These are phyloP conservation scores for Lecanoromycetidae sp. DNA, from an alignment of 2,329 filamentous ascomycete genomes.

Conservation along the genomic window DNA sequence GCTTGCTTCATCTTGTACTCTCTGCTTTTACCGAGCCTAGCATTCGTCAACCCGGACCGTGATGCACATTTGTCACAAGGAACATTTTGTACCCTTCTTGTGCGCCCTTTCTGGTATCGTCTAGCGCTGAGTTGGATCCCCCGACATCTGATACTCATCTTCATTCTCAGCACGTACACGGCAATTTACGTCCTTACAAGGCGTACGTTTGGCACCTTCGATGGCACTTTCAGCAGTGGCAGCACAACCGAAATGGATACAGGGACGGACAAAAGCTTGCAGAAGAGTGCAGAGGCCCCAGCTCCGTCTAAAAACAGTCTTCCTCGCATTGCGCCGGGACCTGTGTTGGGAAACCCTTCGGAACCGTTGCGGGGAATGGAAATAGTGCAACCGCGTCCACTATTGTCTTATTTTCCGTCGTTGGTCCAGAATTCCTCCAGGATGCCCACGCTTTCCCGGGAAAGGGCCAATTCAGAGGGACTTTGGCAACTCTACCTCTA, in stretches of 20 bases:
- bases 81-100: slow-evolving; percentile 58
- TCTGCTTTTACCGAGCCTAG: slow-evolving; percentile 46
- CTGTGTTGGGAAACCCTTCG: too few relatives aligned
- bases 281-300: neutral
- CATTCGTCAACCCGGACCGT: slow-evolving; percentile 44
- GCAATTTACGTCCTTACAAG: slow-evolving; percentile 60
- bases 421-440: too few relatives aligned
- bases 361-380: too few relatives aligned
- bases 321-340: too few relatives aligned
- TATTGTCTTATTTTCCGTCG: too few relatives aligned
- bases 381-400: too few relatives aligned
- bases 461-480: neutral
- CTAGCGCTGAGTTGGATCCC: slow-evolving; percentile 61
- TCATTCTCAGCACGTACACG: slow-evolving; percentile 53
- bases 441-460: too few relatives aligned
- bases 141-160: slow-evolving; percentile 54
- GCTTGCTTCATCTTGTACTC: slow-evolving; percentile 46
- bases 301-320: neutral
- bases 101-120: slow-evolving; percentile 56
- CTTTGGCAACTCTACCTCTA: neutral
- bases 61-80: slow-evolving; percentile 50
- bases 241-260: neutral
- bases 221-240: slow-evolving; percentile 10
- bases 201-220: slow-evolving; percentile 30
- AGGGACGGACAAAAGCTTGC: neutral